Conservation (phyloP, 345 rosid species). For the Turnera subulata region DNA sequence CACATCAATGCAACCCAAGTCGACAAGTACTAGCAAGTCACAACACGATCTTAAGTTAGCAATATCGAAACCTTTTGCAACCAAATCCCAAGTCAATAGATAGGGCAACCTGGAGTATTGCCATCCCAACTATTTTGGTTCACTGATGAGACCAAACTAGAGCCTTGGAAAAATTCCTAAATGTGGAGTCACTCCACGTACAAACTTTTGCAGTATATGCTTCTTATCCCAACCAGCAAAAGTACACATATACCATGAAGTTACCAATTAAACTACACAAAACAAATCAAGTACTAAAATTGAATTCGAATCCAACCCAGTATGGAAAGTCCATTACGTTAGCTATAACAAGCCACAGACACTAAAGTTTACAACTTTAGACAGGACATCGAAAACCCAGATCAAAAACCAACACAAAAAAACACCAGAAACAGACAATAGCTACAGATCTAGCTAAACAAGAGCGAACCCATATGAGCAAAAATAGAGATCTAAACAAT, state of each 20-base stretch:
- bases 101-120: background rate
- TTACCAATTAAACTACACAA: background rate
- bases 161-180: no score
- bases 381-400: background rate
- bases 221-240: no score
- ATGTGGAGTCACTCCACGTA: no score
- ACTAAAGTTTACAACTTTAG: background rate
- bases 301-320: background rate
- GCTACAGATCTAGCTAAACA: slow-evolving; percentile 1
- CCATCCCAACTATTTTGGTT: background rate
- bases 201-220: no score
- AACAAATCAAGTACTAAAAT: background rate
- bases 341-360: background rate
- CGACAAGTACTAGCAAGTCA: no score
- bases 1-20: no score
- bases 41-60: no score
- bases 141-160: no score
- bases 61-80: background rate
- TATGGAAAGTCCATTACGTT: background rate
- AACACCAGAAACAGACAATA: background rate
- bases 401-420: background rate
- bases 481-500: background rate
- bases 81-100: slow-evolving; percentile 2
- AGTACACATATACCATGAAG: background rate
- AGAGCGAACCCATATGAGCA: background rate